These are phyloP conservation scores for Chenopodium quinoa DNA, from an alignment of 148 eudicot species.

Conservation along the genomic window DNA sequence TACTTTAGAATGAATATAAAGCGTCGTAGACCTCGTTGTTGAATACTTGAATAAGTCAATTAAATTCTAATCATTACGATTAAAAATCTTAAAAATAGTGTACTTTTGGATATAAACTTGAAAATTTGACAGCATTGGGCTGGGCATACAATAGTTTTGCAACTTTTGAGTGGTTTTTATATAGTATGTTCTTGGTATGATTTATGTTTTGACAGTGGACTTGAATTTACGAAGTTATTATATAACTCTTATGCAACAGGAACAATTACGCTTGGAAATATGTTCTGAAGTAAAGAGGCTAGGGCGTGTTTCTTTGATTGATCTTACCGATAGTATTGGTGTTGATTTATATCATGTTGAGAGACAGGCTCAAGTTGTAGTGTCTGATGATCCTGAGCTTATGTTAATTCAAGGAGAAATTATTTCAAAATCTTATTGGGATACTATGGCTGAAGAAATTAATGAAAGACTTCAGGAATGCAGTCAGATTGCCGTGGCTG, in stretches of 20 bases:
- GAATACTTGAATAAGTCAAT: too few species aligned
- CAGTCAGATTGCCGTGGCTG: slow-evolving; percentile 94
- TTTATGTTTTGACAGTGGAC: not conserved
- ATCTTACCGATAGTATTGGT: slow-evolving; percentile 73
- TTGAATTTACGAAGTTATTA: not conserved
- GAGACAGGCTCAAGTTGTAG: slow-evolving; percentile 65
- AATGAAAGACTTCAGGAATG: slow-evolving; percentile 95
- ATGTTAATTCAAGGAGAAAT: slow-evolving; percentile 88
- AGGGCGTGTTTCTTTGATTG: slow-evolving; percentile 91
- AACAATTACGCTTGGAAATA: slow-evolving; percentile 83
- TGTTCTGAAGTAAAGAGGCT: slow-evolving; percentile 51
- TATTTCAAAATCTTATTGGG: slow-evolving; percentile 82
- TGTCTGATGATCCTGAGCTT: slow-evolving; percentile 56
- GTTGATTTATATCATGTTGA: slow-evolving; percentile 95
- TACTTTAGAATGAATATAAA: too few species aligned
- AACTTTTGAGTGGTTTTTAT: not conserved
- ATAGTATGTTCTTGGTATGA: not conserved
- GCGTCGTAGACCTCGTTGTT: too few species aligned
- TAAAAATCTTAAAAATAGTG: too few species aligned
- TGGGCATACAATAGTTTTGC: not conserved
- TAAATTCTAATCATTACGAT: too few species aligned
- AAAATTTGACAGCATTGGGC: too few species aligned
- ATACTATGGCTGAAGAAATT: slow-evolving; percentile 76
- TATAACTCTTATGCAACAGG: slow-evolving; percentile 39
- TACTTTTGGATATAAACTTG: too few species aligned